Evolutionary conservation across 352 stramenopile species (phyloP).

Genomic region (Detonula confervacea): DNA sequence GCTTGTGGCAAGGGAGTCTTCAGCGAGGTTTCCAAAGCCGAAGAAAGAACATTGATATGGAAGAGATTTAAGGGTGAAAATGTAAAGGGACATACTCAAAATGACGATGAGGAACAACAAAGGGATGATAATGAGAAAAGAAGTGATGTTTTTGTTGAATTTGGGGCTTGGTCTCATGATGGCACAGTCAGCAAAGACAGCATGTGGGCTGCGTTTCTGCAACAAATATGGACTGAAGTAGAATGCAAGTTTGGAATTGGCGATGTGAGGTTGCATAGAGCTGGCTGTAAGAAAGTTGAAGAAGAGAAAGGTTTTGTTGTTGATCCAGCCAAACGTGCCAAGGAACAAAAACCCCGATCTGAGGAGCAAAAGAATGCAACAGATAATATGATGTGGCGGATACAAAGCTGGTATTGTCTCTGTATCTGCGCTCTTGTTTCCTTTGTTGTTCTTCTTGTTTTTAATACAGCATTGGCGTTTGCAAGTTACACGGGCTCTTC

Average conservation of each 20-base stretch:
- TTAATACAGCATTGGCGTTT: neutral
- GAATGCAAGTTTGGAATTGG: neutral
- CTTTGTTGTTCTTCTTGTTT: neutral
- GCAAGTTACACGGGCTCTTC: neutral
- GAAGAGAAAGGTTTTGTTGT: neutral
- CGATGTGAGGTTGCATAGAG: neutral
- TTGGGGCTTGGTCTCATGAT: constrained; percentile 1
- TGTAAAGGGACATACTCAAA: too few relatives aligned
- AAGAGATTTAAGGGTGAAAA: too few relatives aligned
- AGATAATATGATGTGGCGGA: too few relatives aligned
- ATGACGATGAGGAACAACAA: too few relatives aligned
- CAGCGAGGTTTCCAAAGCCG: too few relatives aligned
- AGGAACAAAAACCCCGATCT: neutral
- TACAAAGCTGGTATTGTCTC: neutral
- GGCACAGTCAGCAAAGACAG: neutral
- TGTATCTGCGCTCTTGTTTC: neutral
- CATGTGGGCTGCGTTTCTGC: neutral
- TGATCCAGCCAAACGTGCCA: neutral
- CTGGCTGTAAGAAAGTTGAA: neutral
- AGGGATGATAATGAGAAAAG: too few relatives aligned
- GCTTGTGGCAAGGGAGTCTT: too few relatives aligned
- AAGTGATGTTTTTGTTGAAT: constrained; percentile 1
- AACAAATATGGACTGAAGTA: neutral
- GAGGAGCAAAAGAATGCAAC: neutral
- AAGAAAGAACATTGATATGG: too few relatives aligned